These are phyloP conservation scores for Pseudisothecium myosuroides DNA, from an alignment of 225 moss, liverwort and hornwort species.

Conservation along the genomic window DNA sequence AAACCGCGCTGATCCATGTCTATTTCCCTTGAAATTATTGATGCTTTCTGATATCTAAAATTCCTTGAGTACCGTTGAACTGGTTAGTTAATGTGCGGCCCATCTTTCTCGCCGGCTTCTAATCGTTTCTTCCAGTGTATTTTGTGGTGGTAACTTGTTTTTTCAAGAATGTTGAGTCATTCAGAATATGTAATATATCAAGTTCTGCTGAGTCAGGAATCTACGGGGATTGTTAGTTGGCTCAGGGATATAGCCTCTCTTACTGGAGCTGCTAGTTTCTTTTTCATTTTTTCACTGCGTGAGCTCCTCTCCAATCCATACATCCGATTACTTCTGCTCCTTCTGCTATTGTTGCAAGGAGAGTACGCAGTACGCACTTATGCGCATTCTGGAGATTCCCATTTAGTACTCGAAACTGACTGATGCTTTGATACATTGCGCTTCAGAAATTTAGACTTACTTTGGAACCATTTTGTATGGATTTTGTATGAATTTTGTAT, in stretches of 20 bases:
- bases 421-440: neutral
- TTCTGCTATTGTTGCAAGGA: neutral
- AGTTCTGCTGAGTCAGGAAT: too few relatives aligned
- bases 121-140: neutral
- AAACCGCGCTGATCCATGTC: neutral
- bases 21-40: neutral
- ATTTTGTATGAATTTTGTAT: neutral
- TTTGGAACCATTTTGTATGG: neutral
- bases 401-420: neutral
- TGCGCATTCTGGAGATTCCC: neutral
- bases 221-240: neutral
- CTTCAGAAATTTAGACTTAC: neutral
- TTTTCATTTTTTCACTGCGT: neutral
- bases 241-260: neutral
- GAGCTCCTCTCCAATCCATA: neutral
- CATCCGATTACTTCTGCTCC: neutral
- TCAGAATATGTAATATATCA: neutral
- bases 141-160: neutral
- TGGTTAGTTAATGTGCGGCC: neutral
- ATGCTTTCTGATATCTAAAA: neutral
- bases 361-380: too few relatives aligned
- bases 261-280: neutral
- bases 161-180: neutral
- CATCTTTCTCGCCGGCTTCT: neutral
- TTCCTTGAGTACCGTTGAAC: neutral